Base-by-base conservation (phyloP, 768 basidiomycete species). In the Coprinopsis cinerea region DNA sequence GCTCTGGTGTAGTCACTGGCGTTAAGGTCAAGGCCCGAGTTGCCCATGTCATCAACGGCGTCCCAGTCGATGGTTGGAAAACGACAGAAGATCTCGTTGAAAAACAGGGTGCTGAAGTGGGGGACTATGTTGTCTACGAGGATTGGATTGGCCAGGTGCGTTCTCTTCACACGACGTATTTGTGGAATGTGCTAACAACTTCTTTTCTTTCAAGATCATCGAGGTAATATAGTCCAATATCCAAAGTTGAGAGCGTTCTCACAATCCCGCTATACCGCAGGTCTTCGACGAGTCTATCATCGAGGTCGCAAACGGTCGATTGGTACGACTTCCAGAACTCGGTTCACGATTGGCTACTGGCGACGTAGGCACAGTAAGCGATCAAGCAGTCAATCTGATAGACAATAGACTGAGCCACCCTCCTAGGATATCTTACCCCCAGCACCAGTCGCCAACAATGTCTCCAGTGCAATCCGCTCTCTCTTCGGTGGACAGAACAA, bases 141-240 rank as follows among this genome's bases (percentile, higher is more conserved):
- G 81, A 91, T 62, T 96, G 93, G 92, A 71, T 95, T 59, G 92
- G 92, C 46, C 89, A 92, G 75, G 89, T 88, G 63, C 62, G 78
- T 60, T 35, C n/a, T 51, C 44, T 26, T n/a, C 30, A 24, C 43
- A n/a, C n/a, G n/a, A n/a, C n/a, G n/a, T n/a, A n/a, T 39, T 34
- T 44, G 42, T 27, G 7, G 23, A 46, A 25, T 34, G 30, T 44
- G 37, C 49, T 27, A 13, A 34, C 35, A 40, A 50, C 59, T 39
- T 55, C 47, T 47, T 43, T 24, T 55, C 48, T 20, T 18, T 24
- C 9, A 53, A 88, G 83, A 76, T 92, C 36, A 78, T 90, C 48
- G 89, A 92, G 78, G 88, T 91, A 62, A 51, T 26, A 43, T 25
- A 30, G 22, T 28, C 41, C 54, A 22, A 36, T 36, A 51, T 26